Evolutionary conservation across 441 rosid species (phyloP).

Genomic region (Corymbia calophylla): DNA sequence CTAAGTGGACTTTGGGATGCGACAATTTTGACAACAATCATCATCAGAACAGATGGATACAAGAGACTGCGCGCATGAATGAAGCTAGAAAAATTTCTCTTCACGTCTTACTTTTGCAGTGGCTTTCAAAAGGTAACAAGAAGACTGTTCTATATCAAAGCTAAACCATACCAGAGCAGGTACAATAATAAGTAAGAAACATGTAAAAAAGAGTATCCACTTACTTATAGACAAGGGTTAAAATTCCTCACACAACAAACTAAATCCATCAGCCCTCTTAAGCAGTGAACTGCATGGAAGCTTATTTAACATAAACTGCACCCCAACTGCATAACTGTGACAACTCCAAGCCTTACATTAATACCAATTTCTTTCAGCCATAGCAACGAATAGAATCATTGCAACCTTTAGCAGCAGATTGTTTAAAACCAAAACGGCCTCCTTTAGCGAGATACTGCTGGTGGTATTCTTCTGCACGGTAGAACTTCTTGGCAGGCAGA

Average conservation of each 20-base stretch:
- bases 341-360: not conserved
- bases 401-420: conserved; percentile 78
- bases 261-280: not conserved
- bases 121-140: not conserved
- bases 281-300: not conserved
- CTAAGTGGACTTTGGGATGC: not conserved
- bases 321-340: not conserved
- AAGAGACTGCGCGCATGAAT: not conserved
- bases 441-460: conserved; percentile 90
- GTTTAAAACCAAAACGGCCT: conserved; percentile 66
- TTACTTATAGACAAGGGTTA: not conserved
- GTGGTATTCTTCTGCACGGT: conserved; percentile 80
- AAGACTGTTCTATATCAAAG: not conserved
- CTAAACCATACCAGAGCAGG: not conserved
- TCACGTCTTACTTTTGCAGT: not conserved
- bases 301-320: not conserved
- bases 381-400: conserved; percentile 85
- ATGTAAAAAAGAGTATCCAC: not conserved
- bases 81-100: not conserved
- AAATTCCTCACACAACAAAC: not conserved
- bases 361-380: conserved; percentile 29
- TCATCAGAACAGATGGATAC: not conserved
- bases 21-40: not conserved
- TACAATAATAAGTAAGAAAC: not conserved
- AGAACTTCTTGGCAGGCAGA: conserved; percentile 84